These are phyloP conservation scores for Yamadazyma taylorii DNA, from an alignment of 1,139 yeast species.

Conservation along the genomic window DNA sequence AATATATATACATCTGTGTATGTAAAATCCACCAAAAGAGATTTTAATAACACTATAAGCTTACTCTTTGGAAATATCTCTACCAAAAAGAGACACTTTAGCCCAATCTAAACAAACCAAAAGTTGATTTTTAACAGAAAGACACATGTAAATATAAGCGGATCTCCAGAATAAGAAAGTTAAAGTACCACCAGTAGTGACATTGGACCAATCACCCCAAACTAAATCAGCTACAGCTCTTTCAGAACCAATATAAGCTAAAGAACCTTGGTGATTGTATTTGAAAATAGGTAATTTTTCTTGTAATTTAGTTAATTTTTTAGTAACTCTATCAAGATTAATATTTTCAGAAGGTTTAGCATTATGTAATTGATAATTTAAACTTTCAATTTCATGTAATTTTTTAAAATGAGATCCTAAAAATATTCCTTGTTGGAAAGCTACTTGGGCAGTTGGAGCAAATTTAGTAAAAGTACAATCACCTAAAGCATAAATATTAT, in stretches of 20 bases:
- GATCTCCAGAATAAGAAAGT: slow-evolving; percentile 95
- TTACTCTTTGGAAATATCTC: slow-evolving; percentile 70
- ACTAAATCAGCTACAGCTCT: slow-evolving; percentile 91
- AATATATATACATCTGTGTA: not conserved
- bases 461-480: slow-evolving; percentile 90
- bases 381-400: slow-evolving; percentile 65
- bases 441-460: slow-evolving; percentile 97
- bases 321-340: slow-evolving; percentile 39
- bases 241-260: slow-evolving; percentile 86
- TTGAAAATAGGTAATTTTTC: slow-evolving; percentile 57
- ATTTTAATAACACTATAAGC: too few relatives aligned
- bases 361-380: slow-evolving; percentile 40
- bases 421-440: slow-evolving; percentile 89
- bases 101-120: slow-evolving; percentile 86
- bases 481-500: slow-evolving; percentile 85
- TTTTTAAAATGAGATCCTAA: slow-evolving; percentile 71
- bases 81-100: slow-evolving; percentile 83
- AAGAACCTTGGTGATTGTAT: slow-evolving; percentile 70
- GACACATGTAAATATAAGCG: slow-evolving; percentile 89
- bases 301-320: slow-evolving; percentile 41
- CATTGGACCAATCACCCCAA: slow-evolving; percentile 83
- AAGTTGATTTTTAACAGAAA: slow-evolving; percentile 83
- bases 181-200: slow-evolving; percentile 79
- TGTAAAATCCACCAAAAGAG: too few relatives aligned
- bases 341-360: slow-evolving; percentile 30